A percentile compares a stretch with the other conserved stretches of the same genome.
These are phyloP conservation scores for Suhomyces faveliae DNA, from an alignment of 805 yeast genomes.

Conservation along the genomic window DNA sequence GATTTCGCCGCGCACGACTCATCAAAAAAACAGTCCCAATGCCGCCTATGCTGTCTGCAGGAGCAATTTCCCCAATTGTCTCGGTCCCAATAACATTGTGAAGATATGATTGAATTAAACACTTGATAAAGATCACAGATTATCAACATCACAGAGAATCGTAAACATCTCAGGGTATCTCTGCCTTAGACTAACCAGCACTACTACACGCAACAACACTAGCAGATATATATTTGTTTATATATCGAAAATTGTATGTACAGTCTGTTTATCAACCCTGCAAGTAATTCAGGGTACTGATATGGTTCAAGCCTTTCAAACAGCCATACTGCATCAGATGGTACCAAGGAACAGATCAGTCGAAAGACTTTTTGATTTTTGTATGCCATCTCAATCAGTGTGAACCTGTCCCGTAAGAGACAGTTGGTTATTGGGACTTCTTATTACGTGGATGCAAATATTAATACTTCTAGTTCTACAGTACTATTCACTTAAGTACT, in stretches of 20 bases:
- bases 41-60: not conserved
- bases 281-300: not conserved
- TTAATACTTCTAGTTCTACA: not conserved
- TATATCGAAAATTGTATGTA: not conserved
- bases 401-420: not conserved
- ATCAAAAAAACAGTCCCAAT: conserved; percentile 1
- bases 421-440: not conserved
- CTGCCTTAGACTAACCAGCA: not conserved
- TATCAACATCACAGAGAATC: not conserved
- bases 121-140: not conserved
- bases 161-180: not conserved
- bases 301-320: not conserved
- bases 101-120: not conserved
- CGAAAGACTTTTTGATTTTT: not conserved
- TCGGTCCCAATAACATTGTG: not conserved
- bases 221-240: not conserved
- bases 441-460: not conserved
- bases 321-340: conserved; percentile 1
- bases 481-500: not conserved
- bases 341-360: not conserved
- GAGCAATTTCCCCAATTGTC: not conserved
- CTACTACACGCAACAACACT: not conserved
- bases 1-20: conserved; percentile 1
- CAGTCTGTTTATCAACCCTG: conserved; percentile 1
- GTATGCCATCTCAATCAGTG: not conserved